Evolutionary conservation across 371 early-diverging fungal species (phyloP).

Genomic region (Nematocida sp.): DNA sequence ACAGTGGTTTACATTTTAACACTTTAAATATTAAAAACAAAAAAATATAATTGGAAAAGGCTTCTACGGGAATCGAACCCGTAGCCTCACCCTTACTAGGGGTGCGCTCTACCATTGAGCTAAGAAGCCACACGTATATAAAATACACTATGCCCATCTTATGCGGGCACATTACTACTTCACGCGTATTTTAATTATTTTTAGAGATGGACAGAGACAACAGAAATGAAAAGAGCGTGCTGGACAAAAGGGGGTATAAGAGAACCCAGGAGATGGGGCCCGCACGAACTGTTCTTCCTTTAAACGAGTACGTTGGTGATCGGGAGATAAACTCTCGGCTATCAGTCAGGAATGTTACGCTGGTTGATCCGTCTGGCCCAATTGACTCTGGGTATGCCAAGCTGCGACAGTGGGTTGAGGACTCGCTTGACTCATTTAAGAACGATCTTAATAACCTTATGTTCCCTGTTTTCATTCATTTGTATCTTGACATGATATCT

Average conservation of each 20-base stretch:
- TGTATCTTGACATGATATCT: conserved; percentile 81
- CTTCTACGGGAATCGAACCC: conserved; percentile 67
- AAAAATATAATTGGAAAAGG: conserved; percentile 45
- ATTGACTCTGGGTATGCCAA: conserved; percentile 72
- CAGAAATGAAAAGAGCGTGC: conserved; percentile 24
- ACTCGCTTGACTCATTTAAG: conserved; percentile 77
- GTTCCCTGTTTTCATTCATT: conserved; percentile 87
- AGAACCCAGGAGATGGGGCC: conserved; percentile 19
- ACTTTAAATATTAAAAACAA: conserved; percentile 2
- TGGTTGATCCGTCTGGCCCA: conserved; percentile 5
- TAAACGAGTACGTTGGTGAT: conserved; percentile 45
- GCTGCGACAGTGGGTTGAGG: conserved; percentile 84
- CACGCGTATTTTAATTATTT: conserved; percentile 15
- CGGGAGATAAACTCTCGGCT: conserved; percentile 44
- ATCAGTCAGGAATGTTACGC: conserved; percentile 33
- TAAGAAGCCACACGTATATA: conserved; percentile 57
- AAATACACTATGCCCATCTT: background rate
- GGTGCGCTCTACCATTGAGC: conserved; percentile 66
- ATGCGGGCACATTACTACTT: background rate
- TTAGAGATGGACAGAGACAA: conserved; percentile 16
- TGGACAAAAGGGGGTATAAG: conserved; percentile 52
- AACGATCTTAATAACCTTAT: conserved; percentile 79
- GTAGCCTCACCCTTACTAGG: conserved; percentile 65
- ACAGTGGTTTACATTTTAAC: background rate
- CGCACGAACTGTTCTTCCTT: conserved; percentile 9